phyloP scores from a whole-genome alignment of 192 early-diverging fungal genomes.

The Coemansia furcata region DNA sequence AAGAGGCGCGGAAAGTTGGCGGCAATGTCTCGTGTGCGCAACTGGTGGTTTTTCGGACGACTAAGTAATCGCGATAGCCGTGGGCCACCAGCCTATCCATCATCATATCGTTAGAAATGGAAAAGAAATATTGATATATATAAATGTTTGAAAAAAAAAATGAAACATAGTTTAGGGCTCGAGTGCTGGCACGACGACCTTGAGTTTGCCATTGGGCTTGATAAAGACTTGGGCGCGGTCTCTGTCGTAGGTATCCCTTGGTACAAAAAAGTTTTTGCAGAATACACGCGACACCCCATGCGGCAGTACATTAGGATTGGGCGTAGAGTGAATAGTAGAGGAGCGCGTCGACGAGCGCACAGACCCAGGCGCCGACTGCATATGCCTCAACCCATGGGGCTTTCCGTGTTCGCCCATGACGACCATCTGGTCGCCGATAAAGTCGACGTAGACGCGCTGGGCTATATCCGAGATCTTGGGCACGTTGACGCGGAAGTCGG shows the following conservation, averaged over 20 bases:
- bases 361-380: conserved; percentile 9
- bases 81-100: not conserved
- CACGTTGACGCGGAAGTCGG: conserved; percentile 31
- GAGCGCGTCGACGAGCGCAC: conserved; percentile 32
- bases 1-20: not conserved
- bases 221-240: conserved; percentile 48
- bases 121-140: not conserved
- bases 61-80: conserved; percentile 4
- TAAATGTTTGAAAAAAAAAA: conserved; percentile 1
- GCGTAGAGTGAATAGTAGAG: not conserved
- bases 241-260: conserved; percentile 48
- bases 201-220: conserved; percentile 52
- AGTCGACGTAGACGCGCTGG: conserved; percentile 48
- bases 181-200: conserved; percentile 45
- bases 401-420: conserved; percentile 43
- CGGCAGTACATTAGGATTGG: not conserved
- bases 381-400: not conserved
- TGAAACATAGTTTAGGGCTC: not conserved
- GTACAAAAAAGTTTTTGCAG: conserved; percentile 52
- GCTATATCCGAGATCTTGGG: conserved; percentile 28
- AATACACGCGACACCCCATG: conserved; percentile 36
- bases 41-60: conserved; percentile 42
- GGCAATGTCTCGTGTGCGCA: conserved; percentile 20
- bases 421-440: conserved; percentile 49
- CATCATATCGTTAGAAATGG: not conserved